Conservation (phyloP, 257 asterid genomes). For the Petrea volubilis region DNA sequence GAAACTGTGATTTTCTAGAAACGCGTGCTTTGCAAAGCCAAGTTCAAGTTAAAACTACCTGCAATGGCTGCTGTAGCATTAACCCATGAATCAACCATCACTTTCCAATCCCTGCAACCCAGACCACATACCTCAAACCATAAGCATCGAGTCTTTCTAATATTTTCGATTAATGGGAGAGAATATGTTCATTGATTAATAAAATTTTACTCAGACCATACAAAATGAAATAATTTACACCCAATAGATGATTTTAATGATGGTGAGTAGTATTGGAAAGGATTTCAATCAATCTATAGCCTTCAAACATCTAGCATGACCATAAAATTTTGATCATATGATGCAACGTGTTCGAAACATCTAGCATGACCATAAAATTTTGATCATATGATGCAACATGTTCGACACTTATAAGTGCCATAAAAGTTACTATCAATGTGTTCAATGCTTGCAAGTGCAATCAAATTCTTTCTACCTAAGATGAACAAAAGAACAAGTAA, state of each 20-base stretch:
- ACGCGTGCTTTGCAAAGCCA: background rate
- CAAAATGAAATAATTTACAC: background rate
- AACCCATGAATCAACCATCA: constrained; percentile 76
- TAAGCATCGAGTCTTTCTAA: constrained; percentile 12
- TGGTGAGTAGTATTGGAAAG: background rate
- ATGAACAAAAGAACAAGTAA: constrained; percentile 5
- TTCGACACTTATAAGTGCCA: background rate
- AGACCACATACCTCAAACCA: constrained; percentile 19
- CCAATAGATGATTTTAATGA: background rate
- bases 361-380: background rate
- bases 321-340: background rate
- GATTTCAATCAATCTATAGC: background rate
- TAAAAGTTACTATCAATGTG: background rate
- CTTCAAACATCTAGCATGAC: background rate
- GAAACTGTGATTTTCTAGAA: background rate
- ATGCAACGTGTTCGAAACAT: background rate
- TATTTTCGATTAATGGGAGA: too few species aligned
- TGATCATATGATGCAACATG: background rate
- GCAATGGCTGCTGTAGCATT: constrained; percentile 52
- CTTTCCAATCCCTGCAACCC: constrained; percentile 76
- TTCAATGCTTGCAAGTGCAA: background rate
- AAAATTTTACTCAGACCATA: background rate
- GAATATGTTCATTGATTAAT: background rate
- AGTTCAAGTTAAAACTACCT: constrained; percentile 37
- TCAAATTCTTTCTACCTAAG: background rate